These are phyloP conservation scores for Colletotrichum kahawae DNA, from an alignment of 2,329 filamentous ascomycete species.

Conservation along the genomic window DNA sequence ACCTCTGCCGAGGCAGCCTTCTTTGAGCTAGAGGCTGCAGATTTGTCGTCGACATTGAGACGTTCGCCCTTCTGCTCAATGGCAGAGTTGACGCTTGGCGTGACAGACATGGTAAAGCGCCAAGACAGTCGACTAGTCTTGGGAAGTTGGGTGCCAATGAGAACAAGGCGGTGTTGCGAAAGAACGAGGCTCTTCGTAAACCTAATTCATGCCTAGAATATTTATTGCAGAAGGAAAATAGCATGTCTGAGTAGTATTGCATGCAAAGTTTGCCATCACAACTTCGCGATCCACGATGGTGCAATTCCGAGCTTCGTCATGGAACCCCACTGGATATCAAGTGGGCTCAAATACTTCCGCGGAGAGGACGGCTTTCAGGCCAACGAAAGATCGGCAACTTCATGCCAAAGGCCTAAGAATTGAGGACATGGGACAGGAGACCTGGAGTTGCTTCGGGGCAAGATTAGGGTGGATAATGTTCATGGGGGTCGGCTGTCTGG, in stretches of 20 bases:
- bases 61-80: neutral
- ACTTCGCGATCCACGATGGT: neutral
- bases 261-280: constrained; percentile 1
- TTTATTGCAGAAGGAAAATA: neutral
- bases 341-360: neutral
- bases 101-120: neutral
- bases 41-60: neutral
- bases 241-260: neutral
- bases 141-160: neutral
- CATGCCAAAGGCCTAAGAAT: neutral
- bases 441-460: neutral
- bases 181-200: neutral
- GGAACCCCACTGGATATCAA: neutral
- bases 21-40: neutral
- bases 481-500: neutral
- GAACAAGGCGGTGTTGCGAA: neutral
- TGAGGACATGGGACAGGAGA: too few relatives aligned
- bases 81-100: neutral
- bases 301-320: neutral
- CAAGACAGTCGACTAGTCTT: neutral
- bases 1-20: neutral
- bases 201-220: neutral
- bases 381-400: neutral
- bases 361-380: neutral
- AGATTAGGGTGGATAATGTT: neutral